Percentiles rank a stretch among this genome's conserved stretches.
Conservation (phyloP, 1,139 yeast species). For the Yamadazyma atmosphaerica region DNA sequence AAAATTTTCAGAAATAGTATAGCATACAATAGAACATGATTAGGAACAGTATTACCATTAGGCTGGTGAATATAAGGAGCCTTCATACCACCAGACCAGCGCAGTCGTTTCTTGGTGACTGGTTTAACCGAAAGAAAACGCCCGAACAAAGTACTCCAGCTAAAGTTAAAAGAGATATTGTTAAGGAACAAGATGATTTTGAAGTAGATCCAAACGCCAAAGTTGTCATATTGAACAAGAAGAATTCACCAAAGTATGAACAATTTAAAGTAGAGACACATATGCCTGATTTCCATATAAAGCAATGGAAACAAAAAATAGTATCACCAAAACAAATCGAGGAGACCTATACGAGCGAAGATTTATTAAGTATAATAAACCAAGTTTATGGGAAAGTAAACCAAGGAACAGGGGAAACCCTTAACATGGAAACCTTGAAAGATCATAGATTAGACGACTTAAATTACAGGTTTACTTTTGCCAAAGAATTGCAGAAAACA, state of each 20-base stretch:
- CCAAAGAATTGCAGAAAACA: constrained; percentile 56
- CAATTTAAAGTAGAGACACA: constrained; percentile 29
- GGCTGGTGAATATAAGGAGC: constrained; percentile 9
- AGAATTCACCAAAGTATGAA: constrained; percentile 34
- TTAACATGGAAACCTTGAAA: constrained; percentile 16
- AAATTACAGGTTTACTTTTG: constrained; percentile 54
- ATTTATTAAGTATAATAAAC: constrained; percentile 26
- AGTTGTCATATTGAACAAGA: constrained; percentile 36
- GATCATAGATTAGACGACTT: constrained; percentile 44
- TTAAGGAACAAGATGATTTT: constrained; percentile 42
- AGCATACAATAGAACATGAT: not conserved
- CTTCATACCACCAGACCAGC: constrained; percentile 13
- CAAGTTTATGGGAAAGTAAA: constrained; percentile 26
- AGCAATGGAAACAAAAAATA: constrained; percentile 35
- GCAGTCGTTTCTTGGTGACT: constrained; percentile 20
- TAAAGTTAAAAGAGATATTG: constrained; percentile 31
- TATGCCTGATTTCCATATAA: constrained; percentile 36
- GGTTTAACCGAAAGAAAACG: constrained; percentile 19
- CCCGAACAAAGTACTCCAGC: constrained; percentile 6
- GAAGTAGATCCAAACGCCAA: constrained; percentile 34
- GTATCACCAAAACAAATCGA: constrained; percentile 31
- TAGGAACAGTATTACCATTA: not conserved
- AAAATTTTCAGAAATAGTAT: constrained; percentile 2
- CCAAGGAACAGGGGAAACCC: not conserved
- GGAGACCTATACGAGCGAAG: constrained; percentile 25